Conservation (phyloP, 257 asterid species). For the Solanum pimpinellifolium region DNA sequence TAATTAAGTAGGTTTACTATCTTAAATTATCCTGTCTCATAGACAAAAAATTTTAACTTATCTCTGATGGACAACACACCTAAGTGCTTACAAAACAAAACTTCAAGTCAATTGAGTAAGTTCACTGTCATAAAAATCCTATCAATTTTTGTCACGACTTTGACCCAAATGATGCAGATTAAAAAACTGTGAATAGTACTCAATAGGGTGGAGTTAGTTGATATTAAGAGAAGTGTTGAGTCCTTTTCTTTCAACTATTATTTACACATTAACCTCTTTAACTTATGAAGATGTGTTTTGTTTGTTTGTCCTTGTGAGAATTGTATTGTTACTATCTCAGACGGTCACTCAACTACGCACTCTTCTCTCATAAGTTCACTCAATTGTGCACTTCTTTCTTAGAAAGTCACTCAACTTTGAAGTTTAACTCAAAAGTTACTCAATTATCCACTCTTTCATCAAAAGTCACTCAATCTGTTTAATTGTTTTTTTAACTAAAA, state of each 20-base stretch:
- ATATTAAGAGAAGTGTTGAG: not conserved
- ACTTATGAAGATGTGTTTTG: not conserved
- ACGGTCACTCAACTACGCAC: no score
- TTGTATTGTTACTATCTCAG: not conserved
- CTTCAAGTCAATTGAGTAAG: not conserved
- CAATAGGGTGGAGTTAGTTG: not conserved
- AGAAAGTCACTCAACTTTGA: no score
- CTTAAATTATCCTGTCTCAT: not conserved
- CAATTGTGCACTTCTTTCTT: no score
- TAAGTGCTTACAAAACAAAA: not conserved
- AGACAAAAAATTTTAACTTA: not conserved
- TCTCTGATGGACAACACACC: not conserved
- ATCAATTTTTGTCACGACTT: not conserved
- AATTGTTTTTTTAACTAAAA: no score
- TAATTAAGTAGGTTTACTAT: no score
- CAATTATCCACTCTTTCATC: no score
- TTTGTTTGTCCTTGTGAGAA: not conserved
- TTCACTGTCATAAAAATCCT: no score
- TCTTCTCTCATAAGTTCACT: no score
- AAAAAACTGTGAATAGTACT: not conserved
- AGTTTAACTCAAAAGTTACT: no score
- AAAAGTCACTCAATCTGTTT: no score
- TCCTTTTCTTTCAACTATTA: no score
- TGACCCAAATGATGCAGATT: not conserved
- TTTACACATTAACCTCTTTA: not conserved